Evolutionary conservation across 192 early-diverging fungal species (phyloP), one percentile per base, ranked within the genome.

Genomic region (Cladochytrium replicatum): DNA sequence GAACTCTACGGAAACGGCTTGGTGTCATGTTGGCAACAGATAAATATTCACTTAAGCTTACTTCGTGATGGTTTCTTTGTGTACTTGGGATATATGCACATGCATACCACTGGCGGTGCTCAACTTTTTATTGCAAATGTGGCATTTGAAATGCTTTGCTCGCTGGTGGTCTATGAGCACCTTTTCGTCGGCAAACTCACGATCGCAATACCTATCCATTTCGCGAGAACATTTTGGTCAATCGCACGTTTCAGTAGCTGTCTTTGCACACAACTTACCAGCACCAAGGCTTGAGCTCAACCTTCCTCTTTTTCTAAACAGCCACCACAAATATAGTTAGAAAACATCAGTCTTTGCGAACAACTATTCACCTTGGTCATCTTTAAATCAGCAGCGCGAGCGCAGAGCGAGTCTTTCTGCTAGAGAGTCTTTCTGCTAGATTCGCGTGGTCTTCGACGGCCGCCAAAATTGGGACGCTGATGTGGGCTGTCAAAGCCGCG

Each of bases 141-240:
- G 63, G 58, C 93, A 97, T 55, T 93, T 92, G 73, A 94, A 94
- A 57, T 97, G 93, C 63, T 87, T 89, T 27, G 87, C 84, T 62
- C 80, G 80, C 60, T 97, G 93, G 64, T 97, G 93, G 48, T 88
- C 76, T 26, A 97, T 78, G 40, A 97, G 70, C 5, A 91, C 83
- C 54, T 88, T 92, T 49, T 94, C 91, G 63, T 93, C 90, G 46
- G 93, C 89, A 61, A 97, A 97, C 48, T 91, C 87, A 44, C 87
- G 74, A 45, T 94, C 89, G 63, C 93, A 97, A 64, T 97, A 94
- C 93, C 81, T 79, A 27, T n/a, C n/a, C n/a, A n/a, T n/a, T n/a
- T n/a, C n/a, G n/a, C n/a, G 17, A 30, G 23, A 54, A 8, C 32
- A 52, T 45, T 11, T 2, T 11, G 42, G 22, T 13, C 7, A 41